Evolutionary conservation across 2,329 filamentous ascomycete species (phyloP).

Genomic region (Aotearoamyces nothofagi): DNA sequence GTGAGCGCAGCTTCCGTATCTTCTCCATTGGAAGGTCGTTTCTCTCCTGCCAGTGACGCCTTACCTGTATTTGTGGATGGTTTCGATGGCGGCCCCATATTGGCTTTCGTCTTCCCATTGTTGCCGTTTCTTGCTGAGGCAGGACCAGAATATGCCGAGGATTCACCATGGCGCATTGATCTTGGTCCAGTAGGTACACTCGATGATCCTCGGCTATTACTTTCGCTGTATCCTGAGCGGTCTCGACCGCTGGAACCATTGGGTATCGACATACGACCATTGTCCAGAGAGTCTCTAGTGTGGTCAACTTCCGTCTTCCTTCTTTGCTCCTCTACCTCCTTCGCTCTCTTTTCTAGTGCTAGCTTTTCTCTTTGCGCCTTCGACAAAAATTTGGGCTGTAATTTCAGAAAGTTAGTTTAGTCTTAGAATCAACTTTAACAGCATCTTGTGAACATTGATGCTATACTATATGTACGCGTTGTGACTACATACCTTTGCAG

Average conservation of each 20-base stretch:
- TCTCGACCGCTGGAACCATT: slow-evolving; percentile 12
- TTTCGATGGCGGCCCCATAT: slow-evolving; percentile 17
- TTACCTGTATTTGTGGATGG: slow-evolving; percentile 12
- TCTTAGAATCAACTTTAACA: too few relatives aligned
- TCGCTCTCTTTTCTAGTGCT: slow-evolving; percentile 61
- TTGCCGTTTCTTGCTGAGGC: slow-evolving; percentile 24
- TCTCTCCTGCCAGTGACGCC: slow-evolving; percentile 20
- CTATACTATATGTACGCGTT: too few relatives aligned
- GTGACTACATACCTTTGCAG: slow-evolving; percentile 45
- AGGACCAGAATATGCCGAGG: slow-evolving; percentile 18
- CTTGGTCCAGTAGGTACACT: slow-evolving; percentile 56
- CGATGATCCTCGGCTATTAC: slow-evolving; percentile 13
- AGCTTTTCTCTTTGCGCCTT: slow-evolving; percentile 70
- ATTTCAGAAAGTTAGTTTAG: slow-evolving; percentile 11
- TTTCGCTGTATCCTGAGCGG: slow-evolving; percentile 8
- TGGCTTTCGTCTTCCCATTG: slow-evolving; percentile 9
- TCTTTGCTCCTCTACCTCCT: slow-evolving; percentile 52
- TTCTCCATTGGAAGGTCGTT: slow-evolving; percentile 26
- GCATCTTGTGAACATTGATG: slow-evolving; percentile 17
- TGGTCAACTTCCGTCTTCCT: slow-evolving; percentile 22
- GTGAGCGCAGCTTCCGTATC: slow-evolving; percentile 61
- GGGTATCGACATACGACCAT: slow-evolving; percentile 6
- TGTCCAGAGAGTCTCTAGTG: slow-evolving; percentile 6
- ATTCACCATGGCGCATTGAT: slow-evolving; percentile 37
- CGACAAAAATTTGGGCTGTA: slow-evolving; percentile 65